phyloP scores from a whole-genome alignment of 148 eudicot genomes.

The Heliamphora exappendiculata region DNA sequence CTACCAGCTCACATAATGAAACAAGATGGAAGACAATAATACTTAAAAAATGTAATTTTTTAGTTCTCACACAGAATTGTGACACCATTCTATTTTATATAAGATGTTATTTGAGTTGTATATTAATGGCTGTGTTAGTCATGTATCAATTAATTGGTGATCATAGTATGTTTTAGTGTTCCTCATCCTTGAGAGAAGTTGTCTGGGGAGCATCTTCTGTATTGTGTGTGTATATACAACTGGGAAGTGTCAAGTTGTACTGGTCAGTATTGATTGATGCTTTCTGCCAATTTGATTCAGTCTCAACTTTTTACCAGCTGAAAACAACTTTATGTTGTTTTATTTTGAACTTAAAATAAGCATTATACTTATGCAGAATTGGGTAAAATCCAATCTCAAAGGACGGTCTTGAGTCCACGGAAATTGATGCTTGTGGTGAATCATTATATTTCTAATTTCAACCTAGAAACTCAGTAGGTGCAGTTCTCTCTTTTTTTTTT shows the following conservation, averaged over 20 bases:
- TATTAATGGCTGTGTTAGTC: neutral
- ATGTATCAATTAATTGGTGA: neutral
- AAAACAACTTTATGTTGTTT: neutral
- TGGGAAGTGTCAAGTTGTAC: neutral
- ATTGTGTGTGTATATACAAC: too few species aligned
- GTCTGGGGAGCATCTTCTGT: too few species aligned
- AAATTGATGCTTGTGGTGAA: conserved; percentile 66
- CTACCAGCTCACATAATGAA: neutral
- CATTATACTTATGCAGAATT: conserved; percentile 41
- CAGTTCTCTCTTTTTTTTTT: neutral
- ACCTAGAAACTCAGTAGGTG: conserved; percentile 74
- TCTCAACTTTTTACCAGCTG: neutral
- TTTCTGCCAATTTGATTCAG: neutral
- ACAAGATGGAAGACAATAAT: neutral
- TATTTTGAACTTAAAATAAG: neutral
- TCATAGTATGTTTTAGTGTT: neutral
- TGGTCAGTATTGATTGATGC: neutral
- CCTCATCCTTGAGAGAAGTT: neutral
- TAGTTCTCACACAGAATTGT: neutral
- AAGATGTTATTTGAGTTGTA: too few species aligned
- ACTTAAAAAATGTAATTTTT: neutral
- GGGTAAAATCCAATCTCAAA: conserved; percentile 38
- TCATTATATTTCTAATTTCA: conserved; percentile 58
- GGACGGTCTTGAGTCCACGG: conserved; percentile 51
- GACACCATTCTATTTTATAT: neutral